Base-by-base conservation (phyloP, 305 asterid genomes). In the Coffea humblotiana region DNA sequence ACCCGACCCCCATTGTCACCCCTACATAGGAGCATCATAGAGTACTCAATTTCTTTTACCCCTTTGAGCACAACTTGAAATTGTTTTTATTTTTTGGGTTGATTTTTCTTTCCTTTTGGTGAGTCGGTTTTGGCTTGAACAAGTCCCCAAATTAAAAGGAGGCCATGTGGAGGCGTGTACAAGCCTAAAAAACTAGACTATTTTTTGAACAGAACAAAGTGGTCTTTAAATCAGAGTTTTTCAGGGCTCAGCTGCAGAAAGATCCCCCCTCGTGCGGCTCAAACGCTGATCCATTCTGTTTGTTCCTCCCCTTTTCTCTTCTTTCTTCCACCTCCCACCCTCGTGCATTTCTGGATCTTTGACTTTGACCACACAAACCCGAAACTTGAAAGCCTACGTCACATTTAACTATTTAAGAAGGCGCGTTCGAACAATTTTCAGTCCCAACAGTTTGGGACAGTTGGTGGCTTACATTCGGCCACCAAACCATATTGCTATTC, bases 251-350 rank as follows among this genome's bases (percentile, higher is more conserved):
- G 48, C 80, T 74, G 60, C 70, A 43, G 56, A 7, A 70, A 81
- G 86, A 75, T 83, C 86, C 73, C 66, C 86, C 86, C 83, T 83
- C 86, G 86, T 83, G 86, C 78, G 86, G 81, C 86, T 79, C 86
- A 83, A 72, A 72, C 83, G 86, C 83, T 76, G 83, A 74, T 74
- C 80, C 83, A 79, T 79, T 70, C 81, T 71, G 77, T 83, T 79
- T 83, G 85, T 82, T 80, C 83, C 40, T 49, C 65, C 56, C 56
- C 27, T 65, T 74, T 72, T 12, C 51, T 71, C 32, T 51, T 35
- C 69, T 58, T 48, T 35, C 76, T 54, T 70, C 76, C 79, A 69
- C 75, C 78, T 14, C 79, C 79, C 72, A 27, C 72, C 71, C 85
- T 82, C 85, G 82, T 80, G 83, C 83, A 81, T 58, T 54, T 51